A percentile compares a stretch with the other conserved stretches of the same genome.
These are phyloP conservation scores for Boletus speciosus DNA, from an alignment of 768 basidiomycete species.

Conservation along the genomic window DNA sequence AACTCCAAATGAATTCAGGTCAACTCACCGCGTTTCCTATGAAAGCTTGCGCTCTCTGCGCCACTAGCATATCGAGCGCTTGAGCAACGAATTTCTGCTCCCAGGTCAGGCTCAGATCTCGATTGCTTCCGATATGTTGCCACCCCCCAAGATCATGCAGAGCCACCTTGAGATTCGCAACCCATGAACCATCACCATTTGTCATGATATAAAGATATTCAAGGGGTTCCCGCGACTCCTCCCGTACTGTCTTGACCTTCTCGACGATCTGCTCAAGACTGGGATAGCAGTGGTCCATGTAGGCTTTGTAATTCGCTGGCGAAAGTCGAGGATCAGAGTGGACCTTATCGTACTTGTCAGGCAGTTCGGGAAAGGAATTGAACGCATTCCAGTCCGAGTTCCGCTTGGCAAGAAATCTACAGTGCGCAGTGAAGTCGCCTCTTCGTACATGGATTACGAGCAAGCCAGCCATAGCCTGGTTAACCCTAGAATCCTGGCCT, in stretches of 20 bases:
- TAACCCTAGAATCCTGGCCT: background rate
- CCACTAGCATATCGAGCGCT: constrained; percentile 50
- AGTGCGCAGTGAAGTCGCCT: constrained; percentile 47
- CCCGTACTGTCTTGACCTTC: constrained; percentile 34
- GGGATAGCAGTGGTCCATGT: constrained; percentile 42
- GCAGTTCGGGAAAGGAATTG: constrained; percentile 40
- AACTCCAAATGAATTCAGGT: background rate
- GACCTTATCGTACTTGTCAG: constrained; percentile 36
- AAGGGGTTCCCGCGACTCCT: constrained; percentile 25
- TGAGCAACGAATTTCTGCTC: constrained; percentile 45
- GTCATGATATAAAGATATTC: constrained; percentile 45
- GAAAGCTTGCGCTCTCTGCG: constrained; percentile 43
- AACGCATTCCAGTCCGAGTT: constrained; percentile 40
- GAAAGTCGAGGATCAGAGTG: constrained; percentile 22
- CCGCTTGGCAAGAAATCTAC: constrained; percentile 34
- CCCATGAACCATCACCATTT: constrained; percentile 41
- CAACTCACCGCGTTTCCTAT: constrained; percentile 49
- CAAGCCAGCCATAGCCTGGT: constrained; percentile 30
- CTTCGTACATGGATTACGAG: constrained; percentile 49
- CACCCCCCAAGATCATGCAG: constrained; percentile 34
- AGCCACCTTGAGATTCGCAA: constrained; percentile 35
- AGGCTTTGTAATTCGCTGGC: constrained; percentile 23
- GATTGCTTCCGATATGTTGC: constrained; percentile 37
- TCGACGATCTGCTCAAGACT: constrained; percentile 38
- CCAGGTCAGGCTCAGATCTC: constrained; percentile 38